Conservation (phyloP, 441 rosid species). For the Theobroma grandiflorum region DNA sequence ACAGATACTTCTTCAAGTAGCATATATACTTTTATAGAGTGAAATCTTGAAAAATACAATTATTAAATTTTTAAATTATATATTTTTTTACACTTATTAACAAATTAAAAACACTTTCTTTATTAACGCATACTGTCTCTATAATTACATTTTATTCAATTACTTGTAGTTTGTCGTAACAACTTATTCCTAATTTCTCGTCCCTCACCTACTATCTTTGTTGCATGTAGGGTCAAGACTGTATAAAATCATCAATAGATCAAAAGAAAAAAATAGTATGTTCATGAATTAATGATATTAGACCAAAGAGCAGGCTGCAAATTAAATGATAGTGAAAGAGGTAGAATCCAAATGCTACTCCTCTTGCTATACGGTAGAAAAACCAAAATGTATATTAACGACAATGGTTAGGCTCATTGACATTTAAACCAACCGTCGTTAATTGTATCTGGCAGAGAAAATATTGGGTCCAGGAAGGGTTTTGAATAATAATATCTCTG, state of each 20-base stretch:
- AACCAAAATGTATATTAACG: neutral
- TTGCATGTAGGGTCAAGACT: neutral
- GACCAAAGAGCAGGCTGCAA: neutral
- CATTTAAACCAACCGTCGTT: neutral
- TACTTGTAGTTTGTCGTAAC: too few relatives aligned
- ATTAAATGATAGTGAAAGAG: neutral
- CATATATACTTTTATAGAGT: too few relatives aligned
- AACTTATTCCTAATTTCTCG: neutral
- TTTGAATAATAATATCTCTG: too few relatives aligned
- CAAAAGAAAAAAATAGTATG: neutral
- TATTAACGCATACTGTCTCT: too few relatives aligned
- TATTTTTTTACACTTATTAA: too few relatives aligned
- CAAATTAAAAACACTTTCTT: too few relatives aligned
- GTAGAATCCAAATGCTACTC: conserved; percentile 10
- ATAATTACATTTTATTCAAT: too few relatives aligned
- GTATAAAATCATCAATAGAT: neutral
- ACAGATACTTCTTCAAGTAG: too few relatives aligned
- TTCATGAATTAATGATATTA: neutral
- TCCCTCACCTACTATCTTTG: neutral
- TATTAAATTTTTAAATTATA: too few relatives aligned
- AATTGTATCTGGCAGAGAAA: too few relatives aligned
- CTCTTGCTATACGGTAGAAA: neutral
- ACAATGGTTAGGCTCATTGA: neutral
- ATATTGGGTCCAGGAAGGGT: too few relatives aligned
- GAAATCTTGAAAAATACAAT: too few relatives aligned